A percentile compares a stretch with the other conserved stretches of the same genome.
phyloP scores from a whole-genome alignment of 495 filamentous ascomycete genomes.

The Aspergillus homomorphus region DNA sequence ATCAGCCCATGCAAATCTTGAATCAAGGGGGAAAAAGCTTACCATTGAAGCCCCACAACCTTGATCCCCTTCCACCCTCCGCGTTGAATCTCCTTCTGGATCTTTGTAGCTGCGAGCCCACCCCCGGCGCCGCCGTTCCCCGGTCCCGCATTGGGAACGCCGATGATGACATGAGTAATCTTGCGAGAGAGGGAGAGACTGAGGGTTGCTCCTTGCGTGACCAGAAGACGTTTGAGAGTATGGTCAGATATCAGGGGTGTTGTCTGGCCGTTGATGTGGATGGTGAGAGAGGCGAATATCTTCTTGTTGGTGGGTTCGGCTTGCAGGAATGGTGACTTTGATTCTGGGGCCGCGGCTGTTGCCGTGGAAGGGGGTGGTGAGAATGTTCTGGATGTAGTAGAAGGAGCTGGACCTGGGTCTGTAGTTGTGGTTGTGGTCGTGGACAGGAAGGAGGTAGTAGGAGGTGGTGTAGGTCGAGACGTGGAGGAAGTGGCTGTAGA shows the following conservation, averaged over 20 bases:
- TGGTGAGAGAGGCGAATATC: slow-evolving; percentile 63
- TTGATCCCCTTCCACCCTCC: slow-evolving; percentile 61
- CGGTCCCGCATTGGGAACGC: slow-evolving; percentile 47
- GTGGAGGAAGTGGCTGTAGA: background rate
- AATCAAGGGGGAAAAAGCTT: slow-evolving; percentile 31
- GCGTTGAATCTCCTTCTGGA: slow-evolving; percentile 75
- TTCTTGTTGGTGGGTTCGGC: slow-evolving; percentile 9
- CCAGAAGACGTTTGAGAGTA: slow-evolving; percentile 74
- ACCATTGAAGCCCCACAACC: slow-evolving; percentile 85
- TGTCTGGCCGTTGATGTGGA: slow-evolving; percentile 91
- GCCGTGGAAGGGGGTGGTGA: background rate
- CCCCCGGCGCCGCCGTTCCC: slow-evolving; percentile 61
- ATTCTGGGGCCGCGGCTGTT: background rate
- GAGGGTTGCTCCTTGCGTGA: slow-evolving; percentile 65
- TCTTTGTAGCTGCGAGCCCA: slow-evolving; percentile 73
- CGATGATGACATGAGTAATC: slow-evolving; percentile 87
- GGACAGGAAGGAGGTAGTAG: background rate
- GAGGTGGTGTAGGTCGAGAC: background rate
- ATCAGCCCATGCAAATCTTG: background rate
- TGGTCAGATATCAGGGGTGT: slow-evolving; percentile 80
- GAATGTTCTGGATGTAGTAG: background rate
- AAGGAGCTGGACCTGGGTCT: background rate
- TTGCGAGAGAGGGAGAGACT: slow-evolving; percentile 66
- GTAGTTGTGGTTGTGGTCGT: slow-evolving; percentile 7
- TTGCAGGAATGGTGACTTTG: background rate